These are phyloP conservation scores for Aspergillus persii DNA, from an alignment of 2,329 filamentous ascomycete species.

Conservation along the genomic window DNA sequence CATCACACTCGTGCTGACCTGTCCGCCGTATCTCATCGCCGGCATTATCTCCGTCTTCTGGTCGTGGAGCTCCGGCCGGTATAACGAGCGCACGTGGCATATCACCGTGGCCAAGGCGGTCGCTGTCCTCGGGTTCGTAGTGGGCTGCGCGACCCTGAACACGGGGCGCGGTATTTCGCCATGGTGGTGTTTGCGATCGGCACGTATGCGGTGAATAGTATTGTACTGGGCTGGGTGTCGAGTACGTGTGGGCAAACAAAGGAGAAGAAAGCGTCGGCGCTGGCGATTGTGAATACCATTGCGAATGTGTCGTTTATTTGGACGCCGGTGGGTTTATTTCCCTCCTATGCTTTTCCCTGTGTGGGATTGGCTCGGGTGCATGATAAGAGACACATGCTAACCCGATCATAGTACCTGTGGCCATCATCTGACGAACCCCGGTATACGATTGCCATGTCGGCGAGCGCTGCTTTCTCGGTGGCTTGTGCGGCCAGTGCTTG, in stretches of 20 bases:
- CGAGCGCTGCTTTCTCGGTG: constrained; percentile 16
- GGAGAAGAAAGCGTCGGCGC: constrained; percentile 44
- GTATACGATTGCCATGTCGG: constrained; percentile 19
- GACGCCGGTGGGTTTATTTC: constrained; percentile 15
- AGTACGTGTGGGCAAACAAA: constrained; percentile 43
- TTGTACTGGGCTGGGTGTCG: constrained; percentile 46
- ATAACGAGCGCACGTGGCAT: constrained; percentile 36
- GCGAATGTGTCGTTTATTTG: constrained; percentile 43
- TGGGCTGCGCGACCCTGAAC: constrained; percentile 28
- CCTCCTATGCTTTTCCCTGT: too few relatives aligned
- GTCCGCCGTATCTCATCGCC: constrained; percentile 49
- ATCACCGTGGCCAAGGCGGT: constrained; percentile 26
- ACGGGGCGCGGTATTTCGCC: constrained; percentile 32
- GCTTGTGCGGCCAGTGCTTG: constrained; percentile 15
- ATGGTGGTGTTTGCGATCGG: constrained; percentile 33
- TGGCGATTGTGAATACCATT: constrained; percentile 44
- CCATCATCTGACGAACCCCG: constrained; percentile 23
- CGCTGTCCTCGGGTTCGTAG: constrained; percentile 31
- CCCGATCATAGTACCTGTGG: constrained; percentile 30
- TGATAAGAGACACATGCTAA: too few relatives aligned
- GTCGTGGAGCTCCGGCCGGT: constrained; percentile 52
- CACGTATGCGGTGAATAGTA: constrained; percentile 39
- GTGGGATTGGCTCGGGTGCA: too few relatives aligned
- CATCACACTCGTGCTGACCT: constrained; percentile 50
- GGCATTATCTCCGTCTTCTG: constrained; percentile 47